Evolutionary conservation across 2,329 filamentous ascomycete species (phyloP).

Genomic region (Teratosphaeria nubilosa): DNA sequence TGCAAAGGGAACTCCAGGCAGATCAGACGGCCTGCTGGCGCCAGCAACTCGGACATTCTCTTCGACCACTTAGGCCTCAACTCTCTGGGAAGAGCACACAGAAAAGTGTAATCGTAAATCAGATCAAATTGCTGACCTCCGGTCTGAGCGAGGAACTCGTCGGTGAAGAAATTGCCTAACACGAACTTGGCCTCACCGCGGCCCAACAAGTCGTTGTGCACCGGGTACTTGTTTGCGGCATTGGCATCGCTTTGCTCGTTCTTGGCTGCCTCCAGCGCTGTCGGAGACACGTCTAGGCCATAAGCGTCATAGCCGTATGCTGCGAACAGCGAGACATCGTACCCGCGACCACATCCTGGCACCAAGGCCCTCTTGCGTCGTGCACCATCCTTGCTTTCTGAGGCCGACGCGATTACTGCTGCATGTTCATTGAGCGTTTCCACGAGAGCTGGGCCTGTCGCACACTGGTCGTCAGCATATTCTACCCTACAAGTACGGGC

Average conservation of each 20-base stretch:
- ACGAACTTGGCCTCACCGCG: conserved; percentile 48
- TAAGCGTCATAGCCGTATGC: conserved; percentile 67
- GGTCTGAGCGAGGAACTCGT: conserved; percentile 43
- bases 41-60: conserved; percentile 45
- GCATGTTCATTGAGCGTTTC: conserved; percentile 36
- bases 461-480: not conserved
- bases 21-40: conserved; percentile 43
- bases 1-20: conserved; percentile 70
- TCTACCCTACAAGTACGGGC: not conserved
- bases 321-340: conserved; percentile 68
- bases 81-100: conserved; percentile 47
- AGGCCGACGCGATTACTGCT: conserved; percentile 14
- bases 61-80: conserved; percentile 49
- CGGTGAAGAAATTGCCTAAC: conserved; percentile 56
- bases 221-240: conserved; percentile 29
- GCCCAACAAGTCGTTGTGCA: conserved; percentile 31
- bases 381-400: conserved; percentile 3
- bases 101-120: conserved; percentile 56
- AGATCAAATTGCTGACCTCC: conserved; percentile 48
- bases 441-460: conserved; percentile 44
- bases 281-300: conserved; percentile 58
- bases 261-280: conserved; percentile 39
- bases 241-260: conserved; percentile 23
- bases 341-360: conserved; percentile 71
- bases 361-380: conserved; percentile 54